Evolutionary conservation across 2,329 filamentous ascomycete genomes (phyloP).

Genomic region (Pyricularia grisea): DNA sequence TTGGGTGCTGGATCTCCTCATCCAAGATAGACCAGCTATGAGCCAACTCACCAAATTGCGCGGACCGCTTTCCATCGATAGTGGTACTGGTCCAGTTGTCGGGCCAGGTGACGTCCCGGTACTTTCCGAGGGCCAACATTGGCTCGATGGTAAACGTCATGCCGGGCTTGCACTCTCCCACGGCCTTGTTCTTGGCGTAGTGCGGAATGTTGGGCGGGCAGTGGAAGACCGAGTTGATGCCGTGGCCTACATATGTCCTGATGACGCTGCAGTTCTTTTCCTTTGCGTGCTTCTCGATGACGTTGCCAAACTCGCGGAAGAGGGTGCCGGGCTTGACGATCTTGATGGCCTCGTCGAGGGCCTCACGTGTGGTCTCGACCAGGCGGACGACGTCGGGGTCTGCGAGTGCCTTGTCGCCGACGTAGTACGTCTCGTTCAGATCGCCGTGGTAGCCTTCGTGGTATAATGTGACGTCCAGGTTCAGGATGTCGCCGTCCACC

Average conservation of each 20-base stretch:
- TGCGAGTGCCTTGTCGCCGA: slow-evolving; percentile 76
- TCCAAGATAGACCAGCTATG: background rate
- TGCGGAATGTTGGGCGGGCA: slow-evolving; percentile 90
- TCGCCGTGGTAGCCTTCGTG: slow-evolving; percentile 94
- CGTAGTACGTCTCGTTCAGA: slow-evolving; percentile 97
- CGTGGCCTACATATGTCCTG: slow-evolving; percentile 92
- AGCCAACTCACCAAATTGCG: slow-evolving; percentile 69
- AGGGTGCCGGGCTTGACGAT: slow-evolving; percentile 87
- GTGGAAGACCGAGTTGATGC: slow-evolving; percentile 90
- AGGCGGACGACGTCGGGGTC: slow-evolving; percentile 84
- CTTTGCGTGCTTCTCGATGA: slow-evolving; percentile 94
- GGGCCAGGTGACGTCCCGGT: slow-evolving; percentile 92
- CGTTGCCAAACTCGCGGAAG: slow-evolving; percentile 87
- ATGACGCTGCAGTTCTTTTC: slow-evolving; percentile 78
- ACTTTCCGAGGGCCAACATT: slow-evolving; percentile 90
- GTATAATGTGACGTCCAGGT: slow-evolving; percentile 92
- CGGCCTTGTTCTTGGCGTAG: slow-evolving; percentile 97
- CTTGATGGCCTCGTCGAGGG: slow-evolving; percentile 82
- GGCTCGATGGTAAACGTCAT: slow-evolving; percentile 99
- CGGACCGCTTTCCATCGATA: slow-evolving; percentile 77
- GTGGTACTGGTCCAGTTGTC: slow-evolving; percentile 98
- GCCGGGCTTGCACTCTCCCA: slow-evolving; percentile 85
- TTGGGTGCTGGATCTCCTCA: background rate
- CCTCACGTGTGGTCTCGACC: slow-evolving; percentile 83
- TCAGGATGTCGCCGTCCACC: slow-evolving; percentile 89